Conservation (phyloP, 1,284 basidiomycete species). For the Leccinum huronense region DNA sequence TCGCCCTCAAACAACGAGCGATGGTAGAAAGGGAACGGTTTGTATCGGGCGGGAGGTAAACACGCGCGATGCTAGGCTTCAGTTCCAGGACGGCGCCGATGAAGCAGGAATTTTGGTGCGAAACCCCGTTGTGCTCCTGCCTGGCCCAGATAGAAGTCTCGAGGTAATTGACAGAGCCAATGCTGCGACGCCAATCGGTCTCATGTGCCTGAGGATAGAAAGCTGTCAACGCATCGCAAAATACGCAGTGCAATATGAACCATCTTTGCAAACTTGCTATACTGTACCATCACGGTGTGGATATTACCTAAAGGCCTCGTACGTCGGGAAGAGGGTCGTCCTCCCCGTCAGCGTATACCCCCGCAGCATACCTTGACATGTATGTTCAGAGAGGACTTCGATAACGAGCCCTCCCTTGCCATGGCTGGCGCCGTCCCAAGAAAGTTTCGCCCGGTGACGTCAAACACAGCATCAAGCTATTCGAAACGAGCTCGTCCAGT, state of each 20-base stretch:
- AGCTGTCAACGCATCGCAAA: neutral
- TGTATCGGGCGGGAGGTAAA: constrained; percentile 89
- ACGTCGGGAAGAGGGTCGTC: constrained; percentile 83
- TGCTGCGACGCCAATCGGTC: constrained; percentile 70
- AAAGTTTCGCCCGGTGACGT: constrained; percentile 67
- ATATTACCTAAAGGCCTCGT: constrained; percentile 84
- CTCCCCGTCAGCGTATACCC: constrained; percentile 83
- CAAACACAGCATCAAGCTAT: constrained; percentile 79
- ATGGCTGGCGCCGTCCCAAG: constrained; percentile 73
- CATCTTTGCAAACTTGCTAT: constrained; percentile 85
- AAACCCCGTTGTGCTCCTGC: constrained; percentile 78
- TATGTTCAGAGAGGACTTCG: constrained; percentile 88
- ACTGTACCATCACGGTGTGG: constrained; percentile 79
- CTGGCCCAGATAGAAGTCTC: constrained; percentile 86
- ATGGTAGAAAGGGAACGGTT: constrained; percentile 82
- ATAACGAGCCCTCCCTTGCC: constrained; percentile 75
- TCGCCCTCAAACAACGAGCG: constrained; percentile 77
- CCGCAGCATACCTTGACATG: constrained; percentile 84
- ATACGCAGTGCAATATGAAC: constrained; percentile 31
- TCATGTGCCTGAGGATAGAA: constrained; percentile 49
- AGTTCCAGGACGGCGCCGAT: constrained; percentile 80
- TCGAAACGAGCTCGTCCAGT: constrained; percentile 88
- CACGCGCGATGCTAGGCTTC: constrained; percentile 71
- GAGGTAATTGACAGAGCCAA: constrained; percentile 80
- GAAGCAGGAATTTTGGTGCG: constrained; percentile 85